Evolutionary conservation across 2,329 filamentous ascomycete species (phyloP), one percentile per base, ranked within the genome.

Genomic region (Zymoseptoria crescenta): DNA sequence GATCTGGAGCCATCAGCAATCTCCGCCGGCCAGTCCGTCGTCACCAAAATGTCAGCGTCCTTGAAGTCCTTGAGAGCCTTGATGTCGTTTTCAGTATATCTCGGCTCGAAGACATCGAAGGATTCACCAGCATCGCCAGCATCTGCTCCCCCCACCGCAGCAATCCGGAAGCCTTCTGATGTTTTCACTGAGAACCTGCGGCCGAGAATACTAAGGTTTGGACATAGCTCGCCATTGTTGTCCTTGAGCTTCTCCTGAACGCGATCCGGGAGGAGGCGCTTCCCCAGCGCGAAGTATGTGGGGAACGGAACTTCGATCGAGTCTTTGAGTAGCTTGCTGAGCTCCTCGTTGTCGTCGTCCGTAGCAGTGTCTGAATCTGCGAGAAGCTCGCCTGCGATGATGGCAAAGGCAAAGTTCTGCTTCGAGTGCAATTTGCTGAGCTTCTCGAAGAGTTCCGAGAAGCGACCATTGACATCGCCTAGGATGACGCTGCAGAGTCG

Each of bases 121-220:
- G 59, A 21, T 16, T 62, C 62, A 27, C 69, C 66, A 16, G 53
- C 49, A 29, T 48, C 49, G 4, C 56, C 49, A 3, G 59, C 52
- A 53, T 72, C 63, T 2, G 78, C 81, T 0, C 94, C 94, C 27
- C 93, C 93, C 0, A 99, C 80, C 0, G 89, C 81, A n/a, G 93
- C 89, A 62, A 99, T 91, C 55, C 88, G 86, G 52, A 97, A 80
- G 1, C 92, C 93, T 65, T 96, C 92, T 0, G 89, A 87, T 0
- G 93, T 97, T 73, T 94, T 97, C 56, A 91, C 87, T 13, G 87
- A 86, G 62, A 89, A 90, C 68, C 91, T 87, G 74, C 94, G 95
- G 59, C 89, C 92, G 0, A 99, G 83, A 69, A 88, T 96, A 74
- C 90, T 89, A 9, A 99, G 82, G 71, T 99, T 97, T n/a, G 87